Percentiles rank a stretch among this genome's conserved stretches.
Evolutionary conservation across 208 protist species (phyloP).

Genomic region (Hexamita inflata): DNA sequence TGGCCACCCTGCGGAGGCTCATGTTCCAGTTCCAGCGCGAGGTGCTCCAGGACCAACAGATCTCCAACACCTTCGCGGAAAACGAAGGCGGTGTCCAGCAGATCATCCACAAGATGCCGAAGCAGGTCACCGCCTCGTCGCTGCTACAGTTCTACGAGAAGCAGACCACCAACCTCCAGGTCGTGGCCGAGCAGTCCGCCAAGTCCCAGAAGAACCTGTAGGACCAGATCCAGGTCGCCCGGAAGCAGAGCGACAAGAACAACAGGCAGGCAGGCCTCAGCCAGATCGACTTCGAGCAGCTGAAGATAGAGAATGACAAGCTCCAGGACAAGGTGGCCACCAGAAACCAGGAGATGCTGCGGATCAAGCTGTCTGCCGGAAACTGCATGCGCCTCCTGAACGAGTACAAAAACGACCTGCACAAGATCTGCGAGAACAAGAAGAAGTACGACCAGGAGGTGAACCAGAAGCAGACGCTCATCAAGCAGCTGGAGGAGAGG

Average conservation of each 20-base stretch:
- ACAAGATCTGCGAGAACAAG: constrained; percentile 62
- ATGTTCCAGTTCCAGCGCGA: not conserved
- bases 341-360: constrained; percentile 71
- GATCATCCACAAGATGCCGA: too few relatives aligned
- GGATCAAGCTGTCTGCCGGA: constrained; percentile 74
- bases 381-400: constrained; percentile 72
- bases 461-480: not conserved
- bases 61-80: constrained; percentile 26
- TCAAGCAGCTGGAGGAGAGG: not conserved
- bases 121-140: too few relatives aligned
- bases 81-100: too few relatives aligned
- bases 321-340: constrained; percentile 72
- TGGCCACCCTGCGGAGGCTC: not conserved
- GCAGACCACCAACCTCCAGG: too few relatives aligned
- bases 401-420: constrained; percentile 60
- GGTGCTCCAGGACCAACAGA: not conserved
- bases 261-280: too few relatives aligned
- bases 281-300: constrained; percentile 80
- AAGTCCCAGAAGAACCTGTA: too few relatives aligned
- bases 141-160: too few relatives aligned
- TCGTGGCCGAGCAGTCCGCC: too few relatives aligned
- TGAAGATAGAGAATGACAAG: constrained; percentile 80
- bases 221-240: too few relatives aligned
- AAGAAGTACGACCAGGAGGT: constrained; percentile 61
- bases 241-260: too few relatives aligned